A percentile compares a stretch with the other conserved stretches of the same genome.
phyloP scores from a whole-genome alignment of 2,329 filamentous ascomycete species.

The Xylaria sp. region DNA sequence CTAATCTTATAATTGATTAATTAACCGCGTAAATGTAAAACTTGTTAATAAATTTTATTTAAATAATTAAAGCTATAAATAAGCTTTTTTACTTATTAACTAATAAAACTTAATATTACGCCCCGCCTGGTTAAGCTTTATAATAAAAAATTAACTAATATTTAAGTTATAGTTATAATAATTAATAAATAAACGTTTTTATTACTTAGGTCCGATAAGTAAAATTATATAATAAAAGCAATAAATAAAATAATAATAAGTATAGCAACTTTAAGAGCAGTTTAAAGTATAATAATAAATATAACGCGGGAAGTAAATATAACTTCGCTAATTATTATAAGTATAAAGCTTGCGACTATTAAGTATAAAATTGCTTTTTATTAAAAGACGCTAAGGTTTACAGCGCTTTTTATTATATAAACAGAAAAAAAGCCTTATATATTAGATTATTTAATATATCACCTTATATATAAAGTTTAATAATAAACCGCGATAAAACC shows the following conservation, averaged over 20 bases:
- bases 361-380: neutral
- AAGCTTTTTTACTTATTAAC: too few species aligned
- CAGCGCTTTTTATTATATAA: neutral
- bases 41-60: neutral
- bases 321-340: neutral
- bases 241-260: neutral
- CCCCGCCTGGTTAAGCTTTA: too few species aligned
- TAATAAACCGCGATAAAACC: neutral
- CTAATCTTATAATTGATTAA: neutral
- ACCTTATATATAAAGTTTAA: neutral
- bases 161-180: too few species aligned
- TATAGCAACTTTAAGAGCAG: neutral
- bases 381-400: neutral
- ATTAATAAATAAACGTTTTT: neutral
- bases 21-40: neutral
- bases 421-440: neutral
- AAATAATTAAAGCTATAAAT: neutral
- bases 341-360: neutral
- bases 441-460: neutral
- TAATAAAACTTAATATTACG: too few species aligned
- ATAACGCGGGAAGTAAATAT: too few species aligned
- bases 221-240: neutral
- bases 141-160: too few species aligned
- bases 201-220: neutral
- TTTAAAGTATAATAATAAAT: too few species aligned